Percentiles rank a stretch among this genome's conserved stretches.
phyloP scores from a whole-genome alignment of 306 rosid genomes.

The Quercus berberidifolia region DNA sequence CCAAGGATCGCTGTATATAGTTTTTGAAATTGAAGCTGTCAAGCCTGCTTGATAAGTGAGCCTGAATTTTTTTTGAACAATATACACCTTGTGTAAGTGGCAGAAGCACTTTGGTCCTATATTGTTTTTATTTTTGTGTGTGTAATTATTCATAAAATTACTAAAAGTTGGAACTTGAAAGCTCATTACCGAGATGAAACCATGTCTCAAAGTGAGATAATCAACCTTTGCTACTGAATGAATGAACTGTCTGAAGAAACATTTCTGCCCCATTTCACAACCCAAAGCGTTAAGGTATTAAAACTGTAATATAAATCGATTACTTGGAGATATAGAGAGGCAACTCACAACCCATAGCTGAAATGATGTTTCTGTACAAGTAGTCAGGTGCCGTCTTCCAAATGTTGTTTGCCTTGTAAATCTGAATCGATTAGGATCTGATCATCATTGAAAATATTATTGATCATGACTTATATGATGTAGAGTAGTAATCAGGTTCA shows the following conservation, averaged over 20 bases:
- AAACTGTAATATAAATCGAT: background rate
- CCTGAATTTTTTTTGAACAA: slow-evolving; percentile 13
- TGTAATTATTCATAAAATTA: background rate
- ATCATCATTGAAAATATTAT: background rate
- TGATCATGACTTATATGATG: background rate
- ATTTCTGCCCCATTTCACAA: slow-evolving; percentile 34
- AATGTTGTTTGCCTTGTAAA: slow-evolving; percentile 40
- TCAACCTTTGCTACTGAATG: slow-evolving; percentile 41
- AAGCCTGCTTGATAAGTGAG: slow-evolving; percentile 29
- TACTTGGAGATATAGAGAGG: background rate
- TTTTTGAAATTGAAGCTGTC: slow-evolving; percentile 32
- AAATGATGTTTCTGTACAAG: slow-evolving; percentile 13
- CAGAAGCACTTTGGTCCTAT: background rate
- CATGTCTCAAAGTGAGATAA: slow-evolving; percentile 41
- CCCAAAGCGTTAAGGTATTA: background rate
- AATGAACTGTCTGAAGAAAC: slow-evolving; percentile 42
- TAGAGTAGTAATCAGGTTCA: background rate
- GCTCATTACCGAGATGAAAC: slow-evolving; percentile 34
- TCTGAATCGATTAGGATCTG: slow-evolving; percentile 43
- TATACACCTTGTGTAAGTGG: background rate
- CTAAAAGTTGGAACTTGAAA: background rate
- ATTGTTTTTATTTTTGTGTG: background rate
- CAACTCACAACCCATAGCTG: slow-evolving; percentile 35
- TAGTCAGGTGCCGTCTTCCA: slow-evolving; percentile 34
- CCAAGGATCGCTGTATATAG: slow-evolving; percentile 34